phyloP scores from a whole-genome alignment of 768 basidiomycete genomes.

The Boletus sp. region DNA sequence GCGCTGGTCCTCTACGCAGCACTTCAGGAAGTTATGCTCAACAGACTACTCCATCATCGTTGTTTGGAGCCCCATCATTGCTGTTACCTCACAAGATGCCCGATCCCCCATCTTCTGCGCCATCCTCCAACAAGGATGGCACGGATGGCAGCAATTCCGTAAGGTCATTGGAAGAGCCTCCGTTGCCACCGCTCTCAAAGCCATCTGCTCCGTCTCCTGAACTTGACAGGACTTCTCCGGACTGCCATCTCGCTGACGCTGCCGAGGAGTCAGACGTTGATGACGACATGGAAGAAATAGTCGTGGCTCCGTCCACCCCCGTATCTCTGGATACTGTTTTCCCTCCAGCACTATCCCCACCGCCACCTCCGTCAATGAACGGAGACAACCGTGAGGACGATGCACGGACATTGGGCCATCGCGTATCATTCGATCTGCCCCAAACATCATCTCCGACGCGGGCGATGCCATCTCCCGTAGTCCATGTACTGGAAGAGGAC shows the following conservation, averaged over 20 bases:
- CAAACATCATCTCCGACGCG: constrained; percentile 13
- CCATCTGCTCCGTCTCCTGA: background rate
- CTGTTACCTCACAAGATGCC: constrained; percentile 19
- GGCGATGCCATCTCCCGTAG: background rate
- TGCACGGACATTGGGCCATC: background rate
- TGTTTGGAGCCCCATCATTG: constrained; percentile 40
- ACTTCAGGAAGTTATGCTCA: constrained; percentile 10
- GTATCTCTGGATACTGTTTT: background rate
- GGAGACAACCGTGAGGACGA: constrained; percentile 14
- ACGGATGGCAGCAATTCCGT: background rate
- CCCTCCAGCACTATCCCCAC: constrained; percentile 12
- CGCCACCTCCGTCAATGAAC: constrained; percentile 10
- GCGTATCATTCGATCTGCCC: constrained; percentile 4
- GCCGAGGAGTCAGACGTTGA: constrained; percentile 25
- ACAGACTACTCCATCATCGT: constrained; percentile 18
- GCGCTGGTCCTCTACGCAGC: constrained; percentile 43
- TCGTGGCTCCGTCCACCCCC: background rate
- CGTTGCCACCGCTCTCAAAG: constrained; percentile 3
- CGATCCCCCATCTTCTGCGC: background rate
- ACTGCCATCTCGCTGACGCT: background rate
- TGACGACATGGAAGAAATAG: constrained; percentile 41
- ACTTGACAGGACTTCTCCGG: background rate
- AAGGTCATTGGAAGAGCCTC: constrained; percentile 5
- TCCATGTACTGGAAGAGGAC: constrained; percentile 11
- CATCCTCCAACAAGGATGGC: background rate